These are phyloP conservation scores for Starmera quercuum DNA, from an alignment of 805 yeast species.

Conservation along the genomic window DNA sequence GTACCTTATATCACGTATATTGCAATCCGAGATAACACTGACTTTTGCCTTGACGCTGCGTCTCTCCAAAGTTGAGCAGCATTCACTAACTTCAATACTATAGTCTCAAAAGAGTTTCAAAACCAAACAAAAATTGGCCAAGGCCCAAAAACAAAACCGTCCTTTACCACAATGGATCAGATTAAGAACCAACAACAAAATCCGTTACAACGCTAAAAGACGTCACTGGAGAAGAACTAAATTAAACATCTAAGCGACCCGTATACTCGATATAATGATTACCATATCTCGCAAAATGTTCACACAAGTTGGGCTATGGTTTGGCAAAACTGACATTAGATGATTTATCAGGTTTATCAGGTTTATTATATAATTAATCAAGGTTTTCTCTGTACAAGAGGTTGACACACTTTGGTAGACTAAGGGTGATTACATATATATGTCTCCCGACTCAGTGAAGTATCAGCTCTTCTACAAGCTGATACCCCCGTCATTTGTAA, in stretches of 20 bases:
- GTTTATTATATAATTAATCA: neutral
- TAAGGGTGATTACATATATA: no score
- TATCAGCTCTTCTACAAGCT: no score
- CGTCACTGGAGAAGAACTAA: constrained; percentile 99
- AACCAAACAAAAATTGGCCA: constrained; percentile 97
- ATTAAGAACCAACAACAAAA: constrained; percentile 94
- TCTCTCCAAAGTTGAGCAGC: constrained; percentile 3
- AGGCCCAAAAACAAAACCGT: constrained; percentile 98
- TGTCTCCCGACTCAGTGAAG: no score
- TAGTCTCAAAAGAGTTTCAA: constrained; percentile 93
- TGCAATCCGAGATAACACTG: neutral
- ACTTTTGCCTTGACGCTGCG: neutral
- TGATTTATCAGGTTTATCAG: neutral
- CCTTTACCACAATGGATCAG: constrained; percentile 99
- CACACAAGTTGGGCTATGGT: no score
- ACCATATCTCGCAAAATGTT: no score
- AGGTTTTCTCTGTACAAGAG: neutral
- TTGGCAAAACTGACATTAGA: no score
- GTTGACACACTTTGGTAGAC: no score
- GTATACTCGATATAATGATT: no score
- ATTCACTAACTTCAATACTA: constrained; percentile 23
- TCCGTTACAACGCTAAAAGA: constrained; percentile 99
- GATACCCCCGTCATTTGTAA: no score
- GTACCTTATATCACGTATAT: neutral
- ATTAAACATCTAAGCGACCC: constrained; percentile 79